A percentile compares a stretch with the other conserved stretches of the same genome.
phyloP scores from a whole-genome alignment of 441 rosid species.

The Arabidopsis hybrid region DNA sequence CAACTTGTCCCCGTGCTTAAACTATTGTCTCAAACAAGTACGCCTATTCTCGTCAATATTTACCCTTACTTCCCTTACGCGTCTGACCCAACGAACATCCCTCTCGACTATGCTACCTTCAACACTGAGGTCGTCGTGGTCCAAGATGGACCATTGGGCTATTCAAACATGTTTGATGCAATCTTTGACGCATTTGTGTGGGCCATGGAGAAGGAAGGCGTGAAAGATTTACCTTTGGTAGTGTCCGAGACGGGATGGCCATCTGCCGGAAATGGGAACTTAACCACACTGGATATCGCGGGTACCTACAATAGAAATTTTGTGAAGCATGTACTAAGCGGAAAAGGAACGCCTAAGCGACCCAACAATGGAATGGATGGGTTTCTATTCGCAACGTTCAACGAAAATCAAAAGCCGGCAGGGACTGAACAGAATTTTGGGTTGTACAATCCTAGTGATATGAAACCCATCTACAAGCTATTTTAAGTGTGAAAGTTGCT shows the following conservation, averaged over 20 bases:
- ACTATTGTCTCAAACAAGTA: neutral
- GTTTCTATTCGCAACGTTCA: conserved; percentile 32
- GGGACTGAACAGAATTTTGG: neutral
- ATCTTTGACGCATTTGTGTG: neutral
- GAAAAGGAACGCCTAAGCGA: conserved; percentile 47
- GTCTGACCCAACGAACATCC: conserved; percentile 23
- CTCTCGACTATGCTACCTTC: conserved; percentile 27
- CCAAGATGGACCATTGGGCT: conserved; percentile 21
- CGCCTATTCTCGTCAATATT: conserved; percentile 34
- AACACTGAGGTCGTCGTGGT: neutral
- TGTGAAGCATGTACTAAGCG: conserved; percentile 21
- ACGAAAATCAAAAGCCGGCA: neutral
- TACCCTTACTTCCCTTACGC: conserved; percentile 36
- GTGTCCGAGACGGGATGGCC: conserved; percentile 44
- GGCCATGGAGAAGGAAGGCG: conserved; percentile 7
- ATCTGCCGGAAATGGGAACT: conserved; percentile 41
- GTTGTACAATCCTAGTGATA: conserved; percentile 37
- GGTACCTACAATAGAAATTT: conserved; percentile 40
- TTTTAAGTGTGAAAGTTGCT: conserved; percentile 17
- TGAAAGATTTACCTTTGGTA: conserved; percentile 1
- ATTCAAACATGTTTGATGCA: conserved; percentile 25
- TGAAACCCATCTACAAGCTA: conserved; percentile 33
- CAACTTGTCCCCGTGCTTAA: too few species aligned
- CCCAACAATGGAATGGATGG: conserved; percentile 23
- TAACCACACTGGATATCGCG: conserved; percentile 39